Base-by-base conservation (phyloP, 768 basidiomycete species). In the Tricholoma matsutake region DNA sequence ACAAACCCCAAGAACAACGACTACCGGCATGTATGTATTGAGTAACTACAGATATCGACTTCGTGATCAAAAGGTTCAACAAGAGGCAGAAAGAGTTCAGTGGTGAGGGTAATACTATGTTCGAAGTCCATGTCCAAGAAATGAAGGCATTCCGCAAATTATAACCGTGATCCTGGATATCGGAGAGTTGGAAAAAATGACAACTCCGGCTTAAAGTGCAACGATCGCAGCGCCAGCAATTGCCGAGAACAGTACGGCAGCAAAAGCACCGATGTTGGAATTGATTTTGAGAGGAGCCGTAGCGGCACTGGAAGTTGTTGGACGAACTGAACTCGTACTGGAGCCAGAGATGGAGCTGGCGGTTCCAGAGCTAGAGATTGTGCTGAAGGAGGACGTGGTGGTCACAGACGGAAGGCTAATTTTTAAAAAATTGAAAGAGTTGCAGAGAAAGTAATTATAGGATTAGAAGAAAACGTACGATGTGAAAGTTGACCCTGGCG, bases 191-290 rank as follows among this genome's bases (percentile, higher is more conserved):
- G 10, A 22, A 18, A 18, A n/a, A n/a, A 43, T 18, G 28, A 14
- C 18, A 32, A 13, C n/a, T n/a, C 10, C 49, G 34, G 22, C 52
- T 75, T 73, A 86, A 65, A 85, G 76, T 0, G 71, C 72, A 49
- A 81, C 73, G 61, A 79, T 65, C 13, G 70, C 81, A 22, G 74
- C 82, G 39, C 85, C 86, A 39, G 79, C 84, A 39, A 80, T 67
- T 0, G 75, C 79, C 18, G 83, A 82, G 35, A 83, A 67, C 20
- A 79, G 65, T 6, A 77, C 68, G 13, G 71, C 75, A 2, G 73
- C 76, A 28, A 72, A 53, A 11, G 74, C 72, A 47, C 73, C 77
- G 54, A 69, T 62, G 53, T 72, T 77, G 57, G 59, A 64, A 56
- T 65, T 64, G 43, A 76, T 64, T 61, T 73, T 79, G 63, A 73